Evolutionary conservation across 2,329 filamentous ascomycete genomes (phyloP).

Genomic region (Xylariales sp.): DNA sequence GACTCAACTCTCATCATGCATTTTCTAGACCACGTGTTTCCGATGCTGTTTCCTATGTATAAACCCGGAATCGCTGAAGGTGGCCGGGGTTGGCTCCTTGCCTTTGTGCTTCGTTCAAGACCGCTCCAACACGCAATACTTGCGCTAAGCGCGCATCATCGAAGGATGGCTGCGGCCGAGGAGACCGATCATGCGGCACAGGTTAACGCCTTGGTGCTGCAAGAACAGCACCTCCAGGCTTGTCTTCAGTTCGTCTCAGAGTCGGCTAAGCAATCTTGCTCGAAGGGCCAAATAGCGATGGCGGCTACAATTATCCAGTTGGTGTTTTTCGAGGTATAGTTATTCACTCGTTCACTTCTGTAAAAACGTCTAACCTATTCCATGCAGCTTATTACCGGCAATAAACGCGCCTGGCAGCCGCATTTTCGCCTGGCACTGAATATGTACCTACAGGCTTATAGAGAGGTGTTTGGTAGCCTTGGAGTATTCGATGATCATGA

Average conservation of each 20-base stretch:
- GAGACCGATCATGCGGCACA: background rate
- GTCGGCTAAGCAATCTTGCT: background rate
- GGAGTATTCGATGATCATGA: too few species aligned
- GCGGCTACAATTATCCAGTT: background rate
- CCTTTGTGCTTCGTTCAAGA: background rate
- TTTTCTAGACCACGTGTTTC: background rate
- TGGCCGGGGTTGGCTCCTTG: background rate
- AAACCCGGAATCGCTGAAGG: background rate
- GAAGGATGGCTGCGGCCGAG: background rate
- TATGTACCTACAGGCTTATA: too few species aligned
- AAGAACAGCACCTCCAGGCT: background rate
- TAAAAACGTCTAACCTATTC: too few species aligned
- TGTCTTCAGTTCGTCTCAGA: background rate
- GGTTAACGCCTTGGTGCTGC: background rate
- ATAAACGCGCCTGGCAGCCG: too few species aligned
- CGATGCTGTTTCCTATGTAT: background rate
- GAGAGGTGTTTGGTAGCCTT: too few species aligned
- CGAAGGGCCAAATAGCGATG: background rate
- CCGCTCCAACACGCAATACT: background rate
- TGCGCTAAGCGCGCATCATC: background rate
- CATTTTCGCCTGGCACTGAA: too few species aligned
- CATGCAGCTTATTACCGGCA: too few species aligned
- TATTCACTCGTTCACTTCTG: too few species aligned
- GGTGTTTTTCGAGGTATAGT: conserved; percentile 1
- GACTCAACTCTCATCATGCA: background rate